Base-by-base conservation (phyloP, 345 rosid species). In the Sapria himalayana region DNA sequence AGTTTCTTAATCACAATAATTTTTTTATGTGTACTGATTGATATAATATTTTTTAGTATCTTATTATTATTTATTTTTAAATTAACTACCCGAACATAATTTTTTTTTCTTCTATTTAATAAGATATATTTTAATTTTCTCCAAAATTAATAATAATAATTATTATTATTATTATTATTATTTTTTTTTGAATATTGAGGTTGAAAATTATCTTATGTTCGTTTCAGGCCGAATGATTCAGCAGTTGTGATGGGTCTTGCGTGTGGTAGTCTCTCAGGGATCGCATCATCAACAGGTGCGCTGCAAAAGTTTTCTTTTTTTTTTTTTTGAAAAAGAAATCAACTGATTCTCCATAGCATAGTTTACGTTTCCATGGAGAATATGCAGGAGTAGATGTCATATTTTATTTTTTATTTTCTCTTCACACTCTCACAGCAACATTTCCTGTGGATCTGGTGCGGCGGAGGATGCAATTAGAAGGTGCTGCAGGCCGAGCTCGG, bases 231-330 rank as follows among this genome's bases (percentile, higher is more conserved):
- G 5, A 39, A 74, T 39, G 95, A 89, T 73, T 66, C 95, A 43
- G 48, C 72, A 21, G 51, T 66, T 18, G 54, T 67, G 27, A 68
- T 74, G 42, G 77, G 98, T 60, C 68, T 89, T 45, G 82, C 91
- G 21, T 89, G 93, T 59, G 98, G 94, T 60, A 89, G 98, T 59
- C 70, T 82, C 36, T 89, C 98, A 25, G 94, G 98, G 57, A 67
- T 89, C 58, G 98, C 77, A n/a, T 76, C 98, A 25, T 82, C 98
- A 41, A 89, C 98, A 45, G 94, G 94, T 76, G 58, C 72, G 59
- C 51, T 56, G n/a, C 27, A 16, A 13, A 21, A 41, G 6, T 18
- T 12, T 19, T 46, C 21, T 36, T 13, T 25, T 18, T 24, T 39
- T 3, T 14, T 37, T 22, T 22, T 15, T 13, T 11, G 42, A n/a